phyloP scores from a whole-genome alignment of 306 rosid genomes.

The Crotalaria pallida region DNA sequence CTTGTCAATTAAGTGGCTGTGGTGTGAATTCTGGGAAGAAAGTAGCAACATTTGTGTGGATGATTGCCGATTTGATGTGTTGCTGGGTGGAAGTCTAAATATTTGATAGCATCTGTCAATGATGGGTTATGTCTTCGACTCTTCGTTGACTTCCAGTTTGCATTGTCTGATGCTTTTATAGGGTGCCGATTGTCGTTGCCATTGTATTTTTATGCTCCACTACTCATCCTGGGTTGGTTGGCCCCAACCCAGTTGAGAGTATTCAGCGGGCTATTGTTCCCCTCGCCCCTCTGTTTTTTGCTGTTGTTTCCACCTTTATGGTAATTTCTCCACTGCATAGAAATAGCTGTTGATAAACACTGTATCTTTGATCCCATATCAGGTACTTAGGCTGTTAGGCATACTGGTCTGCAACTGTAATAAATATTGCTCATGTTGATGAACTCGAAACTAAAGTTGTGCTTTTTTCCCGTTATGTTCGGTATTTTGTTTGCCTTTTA shows the following conservation, averaged over 20 bases:
- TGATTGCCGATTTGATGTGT: neutral
- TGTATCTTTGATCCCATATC: neutral
- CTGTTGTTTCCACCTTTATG: neutral
- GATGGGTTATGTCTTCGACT: neutral
- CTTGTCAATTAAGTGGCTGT: neutral
- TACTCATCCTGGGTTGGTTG: neutral
- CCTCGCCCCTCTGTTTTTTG: neutral
- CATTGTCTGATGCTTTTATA: neutral
- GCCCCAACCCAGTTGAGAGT: neutral
- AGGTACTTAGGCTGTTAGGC: conserved; percentile 7
- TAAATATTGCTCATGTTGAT: neutral
- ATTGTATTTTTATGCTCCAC: neutral
- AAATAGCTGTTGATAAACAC: neutral
- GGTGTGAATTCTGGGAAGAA: neutral
- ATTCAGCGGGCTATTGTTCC: neutral
- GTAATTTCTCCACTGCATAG: neutral
- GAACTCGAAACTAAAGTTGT: neutral
- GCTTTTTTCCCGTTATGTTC: neutral
- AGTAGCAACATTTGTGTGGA: neutral
- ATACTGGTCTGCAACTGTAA: conserved; percentile 2
- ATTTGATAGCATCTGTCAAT: neutral
- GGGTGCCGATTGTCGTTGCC: neutral
- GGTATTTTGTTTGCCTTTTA: conserved; percentile 11
- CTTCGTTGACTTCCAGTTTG: neutral
- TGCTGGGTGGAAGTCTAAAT: neutral